Evolutionary conservation across 495 filamentous ascomycete genomes (phyloP).

Genomic region (Tuber brumale): DNA sequence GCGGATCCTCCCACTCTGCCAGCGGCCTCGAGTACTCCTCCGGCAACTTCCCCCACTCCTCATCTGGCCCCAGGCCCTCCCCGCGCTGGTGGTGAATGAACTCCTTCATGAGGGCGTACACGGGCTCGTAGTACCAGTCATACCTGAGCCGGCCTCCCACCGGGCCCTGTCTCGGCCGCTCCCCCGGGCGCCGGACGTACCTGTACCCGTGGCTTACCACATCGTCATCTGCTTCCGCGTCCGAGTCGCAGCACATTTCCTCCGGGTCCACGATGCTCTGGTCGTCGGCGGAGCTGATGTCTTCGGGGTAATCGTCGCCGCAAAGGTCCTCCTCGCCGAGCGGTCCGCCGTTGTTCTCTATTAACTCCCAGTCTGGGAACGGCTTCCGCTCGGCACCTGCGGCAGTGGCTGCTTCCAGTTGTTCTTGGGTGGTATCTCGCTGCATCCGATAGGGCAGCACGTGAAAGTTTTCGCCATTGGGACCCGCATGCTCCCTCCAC

Average conservation of each 20-base stretch:
- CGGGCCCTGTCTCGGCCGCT: not conserved
- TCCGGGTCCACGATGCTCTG: not conserved
- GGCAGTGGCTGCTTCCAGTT: too few relatives aligned
- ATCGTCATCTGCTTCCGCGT: not conserved
- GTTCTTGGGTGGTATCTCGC: too few relatives aligned
- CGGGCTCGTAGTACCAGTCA: not conserved
- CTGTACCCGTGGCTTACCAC: too few relatives aligned
- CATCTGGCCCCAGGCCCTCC: not conserved
- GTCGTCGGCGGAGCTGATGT: not conserved
- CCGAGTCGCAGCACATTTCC: not conserved
- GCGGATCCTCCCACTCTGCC: not conserved
- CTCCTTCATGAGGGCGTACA: not conserved
- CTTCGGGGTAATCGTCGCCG: not conserved
- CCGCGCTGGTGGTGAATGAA: not conserved
- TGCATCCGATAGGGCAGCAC: too few relatives aligned
- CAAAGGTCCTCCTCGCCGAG: not conserved
- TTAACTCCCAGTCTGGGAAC: not conserved
- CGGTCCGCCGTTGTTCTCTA: not conserved
- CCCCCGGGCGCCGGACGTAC: too few relatives aligned
- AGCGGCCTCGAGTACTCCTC: not conserved
- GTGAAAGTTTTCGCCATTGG: too few relatives aligned
- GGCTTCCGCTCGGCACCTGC: not conserved
- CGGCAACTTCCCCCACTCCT: not conserved
- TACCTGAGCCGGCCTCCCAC: too few relatives aligned
- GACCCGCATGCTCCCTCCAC: too few relatives aligned